phyloP scores from a whole-genome alignment of 2,329 filamentous ascomycete genomes.

The Emergomyces orientalis region DNA sequence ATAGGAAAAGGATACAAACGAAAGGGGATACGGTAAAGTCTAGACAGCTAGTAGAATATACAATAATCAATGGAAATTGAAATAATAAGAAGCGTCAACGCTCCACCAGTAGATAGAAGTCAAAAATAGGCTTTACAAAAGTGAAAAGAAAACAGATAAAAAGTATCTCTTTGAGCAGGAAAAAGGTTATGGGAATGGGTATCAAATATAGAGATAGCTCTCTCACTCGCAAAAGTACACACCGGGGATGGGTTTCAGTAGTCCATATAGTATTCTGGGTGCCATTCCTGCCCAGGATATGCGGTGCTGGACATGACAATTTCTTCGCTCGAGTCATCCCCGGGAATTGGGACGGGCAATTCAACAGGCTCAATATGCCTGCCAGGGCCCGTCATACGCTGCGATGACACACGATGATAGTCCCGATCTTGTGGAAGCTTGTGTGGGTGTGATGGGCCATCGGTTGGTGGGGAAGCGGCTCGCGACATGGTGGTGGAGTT shows the following conservation, averaged over 20 bases:
- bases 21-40: neutral
- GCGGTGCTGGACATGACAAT: conserved; percentile 41
- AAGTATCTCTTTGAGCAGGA: neutral
- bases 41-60: neutral
- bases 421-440: conserved; percentile 3
- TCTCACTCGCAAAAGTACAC: neutral
- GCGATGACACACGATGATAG: neutral
- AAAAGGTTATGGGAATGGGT: neutral
- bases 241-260: neutral
- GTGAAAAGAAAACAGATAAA: neutral
- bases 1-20: neutral
- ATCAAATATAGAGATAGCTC: neutral
- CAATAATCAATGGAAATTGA: neutral
- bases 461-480: neutral
- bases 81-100: neutral
- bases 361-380: conserved; percentile 25
- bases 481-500: conserved; percentile 3
- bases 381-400: conserved; percentile 9
- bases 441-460: conserved; percentile 8
- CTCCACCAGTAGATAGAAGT: neutral
- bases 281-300: conserved; percentile 43
- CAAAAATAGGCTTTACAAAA: neutral
- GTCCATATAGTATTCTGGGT: conserved; percentile 19
- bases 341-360: conserved; percentile 22
- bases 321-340: conserved; percentile 36